Conservation (phyloP, 169 alveolate species). For the Condylostoma magnum region DNA sequence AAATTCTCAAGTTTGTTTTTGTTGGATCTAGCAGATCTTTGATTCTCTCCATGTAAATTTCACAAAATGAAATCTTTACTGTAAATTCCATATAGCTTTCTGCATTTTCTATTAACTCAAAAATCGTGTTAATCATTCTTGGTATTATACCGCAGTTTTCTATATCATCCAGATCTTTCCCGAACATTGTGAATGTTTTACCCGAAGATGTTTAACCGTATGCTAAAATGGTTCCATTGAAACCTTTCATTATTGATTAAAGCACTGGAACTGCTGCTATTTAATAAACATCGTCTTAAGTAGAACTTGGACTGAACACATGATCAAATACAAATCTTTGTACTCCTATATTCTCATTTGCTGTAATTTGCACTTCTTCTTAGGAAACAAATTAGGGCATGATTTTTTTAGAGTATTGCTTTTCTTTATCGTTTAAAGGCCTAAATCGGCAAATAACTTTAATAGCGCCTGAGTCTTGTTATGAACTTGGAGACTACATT, state of each 20-base stretch:
- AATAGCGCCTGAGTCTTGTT: slow-evolving; percentile 51
- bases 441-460: slow-evolving; percentile 85
- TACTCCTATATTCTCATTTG: neutral
- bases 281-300: slow-evolving; percentile 66
- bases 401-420: neutral
- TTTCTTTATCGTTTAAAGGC: slow-evolving; percentile 82
- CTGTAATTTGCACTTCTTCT: too few species aligned
- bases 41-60: slow-evolving; percentile 87
- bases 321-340: slow-evolving; percentile 56
- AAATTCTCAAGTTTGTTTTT: slow-evolving; percentile 68
- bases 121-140: slow-evolving; percentile 78
- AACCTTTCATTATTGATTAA: slow-evolving; percentile 78
- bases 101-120: slow-evolving; percentile 62
- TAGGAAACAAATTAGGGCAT: slow-evolving; percentile 35
- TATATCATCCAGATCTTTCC: slow-evolving; percentile 56
- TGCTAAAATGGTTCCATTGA: slow-evolving; percentile 86
- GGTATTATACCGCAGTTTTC: slow-evolving; percentile 79
- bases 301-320: slow-evolving; percentile 58
- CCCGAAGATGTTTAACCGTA: slow-evolving; percentile 89
- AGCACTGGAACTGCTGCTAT: slow-evolving; percentile 73
- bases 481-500: too few species aligned
- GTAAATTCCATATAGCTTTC: slow-evolving; percentile 74
- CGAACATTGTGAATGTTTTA: slow-evolving; percentile 83
- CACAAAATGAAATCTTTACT: slow-evolving; percentile 80
- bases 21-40: slow-evolving; percentile 73